Conservation (phyloP, 164 flowering plant genomes). For the Magnolia officinalis region DNA sequence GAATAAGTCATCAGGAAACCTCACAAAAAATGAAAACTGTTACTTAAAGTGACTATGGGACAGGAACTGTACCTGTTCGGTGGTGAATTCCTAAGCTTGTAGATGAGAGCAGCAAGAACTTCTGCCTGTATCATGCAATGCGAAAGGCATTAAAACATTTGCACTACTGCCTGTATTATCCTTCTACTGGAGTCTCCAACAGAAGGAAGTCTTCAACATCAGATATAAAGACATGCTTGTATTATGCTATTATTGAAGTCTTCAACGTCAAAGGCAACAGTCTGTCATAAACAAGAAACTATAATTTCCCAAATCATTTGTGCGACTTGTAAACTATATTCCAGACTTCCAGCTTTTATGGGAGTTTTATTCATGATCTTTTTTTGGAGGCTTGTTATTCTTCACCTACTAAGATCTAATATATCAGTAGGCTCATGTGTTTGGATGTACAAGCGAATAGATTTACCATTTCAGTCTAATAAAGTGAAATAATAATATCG, state of each 20-base stretch:
- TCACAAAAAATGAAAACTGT: neutral
- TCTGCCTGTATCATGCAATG: conserved; percentile 56
- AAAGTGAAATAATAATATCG: no score
- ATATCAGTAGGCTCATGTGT: no score
- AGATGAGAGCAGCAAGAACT: conserved; percentile 69
- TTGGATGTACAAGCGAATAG: no score
- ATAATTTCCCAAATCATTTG: neutral
- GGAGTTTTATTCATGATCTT: no score
- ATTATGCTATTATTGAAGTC: neutral
- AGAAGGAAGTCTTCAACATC: neutral
- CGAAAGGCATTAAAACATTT: neutral
- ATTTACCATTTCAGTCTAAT: no score
- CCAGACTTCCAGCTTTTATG: neutral
- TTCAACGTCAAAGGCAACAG: neutral
- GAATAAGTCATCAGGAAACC: neutral
- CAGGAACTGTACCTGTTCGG: conserved; percentile 59
- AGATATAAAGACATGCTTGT: neutral
- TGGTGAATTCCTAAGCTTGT: conserved; percentile 72
- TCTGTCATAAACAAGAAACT: neutral
- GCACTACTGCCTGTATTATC: neutral
- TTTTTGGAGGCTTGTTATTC: no score
- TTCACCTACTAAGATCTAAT: no score
- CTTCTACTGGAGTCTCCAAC: neutral
- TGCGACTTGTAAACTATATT: neutral
- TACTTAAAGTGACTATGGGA: neutral